Conservation (phyloP, 2,329 filamentous ascomycete genomes). For the Pseudocercospora ulei region DNA sequence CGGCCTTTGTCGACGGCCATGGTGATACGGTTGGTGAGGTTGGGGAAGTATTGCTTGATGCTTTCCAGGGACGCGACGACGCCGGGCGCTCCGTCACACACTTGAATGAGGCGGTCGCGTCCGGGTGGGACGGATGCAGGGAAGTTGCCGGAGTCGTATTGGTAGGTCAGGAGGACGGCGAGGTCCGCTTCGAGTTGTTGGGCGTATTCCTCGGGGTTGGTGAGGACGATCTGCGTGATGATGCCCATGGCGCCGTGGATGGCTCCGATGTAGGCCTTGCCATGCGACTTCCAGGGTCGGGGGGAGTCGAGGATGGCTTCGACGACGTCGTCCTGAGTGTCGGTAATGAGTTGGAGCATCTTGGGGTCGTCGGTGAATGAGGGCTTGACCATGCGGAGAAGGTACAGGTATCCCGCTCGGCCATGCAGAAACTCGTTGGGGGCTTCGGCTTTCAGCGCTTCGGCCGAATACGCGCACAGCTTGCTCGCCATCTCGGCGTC, state of each 20-base stretch:
- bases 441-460: conserved; percentile 41
- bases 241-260: conserved; percentile 61
- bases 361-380: conserved; percentile 45
- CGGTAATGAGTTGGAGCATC: conserved; percentile 45
- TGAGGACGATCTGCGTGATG: conserved; percentile 57
- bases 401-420: conserved; percentile 57
- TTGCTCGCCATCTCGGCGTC: conserved; percentile 43
- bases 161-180: conserved; percentile 49
- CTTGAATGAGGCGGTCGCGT: conserved; percentile 49
- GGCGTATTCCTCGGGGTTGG: conserved; percentile 48
- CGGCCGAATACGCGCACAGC: conserved; percentile 44
- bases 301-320: conserved; percentile 49
- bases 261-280: conserved; percentile 55
- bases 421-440: conserved; percentile 58
- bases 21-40: conserved; percentile 47
- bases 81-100: conserved; percentile 59
- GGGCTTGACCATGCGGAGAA: conserved; percentile 54
- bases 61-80: conserved; percentile 51
- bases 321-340: conserved; percentile 49
- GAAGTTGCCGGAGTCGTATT: conserved; percentile 56
- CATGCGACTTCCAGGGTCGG: conserved; percentile 56
- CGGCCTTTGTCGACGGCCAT: conserved; percentile 45
- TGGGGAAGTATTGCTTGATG: conserved; percentile 49
- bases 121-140: conserved; percentile 47
- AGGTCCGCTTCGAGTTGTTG: conserved; percentile 47